Conservation (phyloP, 2,329 filamentous ascomycete genomes). For the Thielaviopsis punctulata region DNA sequence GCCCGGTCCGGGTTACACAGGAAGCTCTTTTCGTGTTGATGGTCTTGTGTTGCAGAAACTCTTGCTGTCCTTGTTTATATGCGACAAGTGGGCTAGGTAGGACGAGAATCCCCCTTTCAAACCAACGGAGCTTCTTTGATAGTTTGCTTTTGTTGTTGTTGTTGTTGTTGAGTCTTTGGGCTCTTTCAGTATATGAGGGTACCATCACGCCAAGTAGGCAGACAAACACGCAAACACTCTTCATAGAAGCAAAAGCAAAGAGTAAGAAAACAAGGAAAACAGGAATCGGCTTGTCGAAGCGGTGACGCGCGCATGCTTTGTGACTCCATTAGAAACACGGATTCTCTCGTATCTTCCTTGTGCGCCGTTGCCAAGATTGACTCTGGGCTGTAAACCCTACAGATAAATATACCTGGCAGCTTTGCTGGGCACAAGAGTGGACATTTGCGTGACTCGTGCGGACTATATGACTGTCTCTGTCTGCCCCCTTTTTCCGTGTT, state of each 20-base stretch:
- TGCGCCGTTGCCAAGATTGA: background rate
- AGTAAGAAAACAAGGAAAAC: background rate
- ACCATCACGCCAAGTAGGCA: background rate
- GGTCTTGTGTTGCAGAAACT: no score
- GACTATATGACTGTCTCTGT: background rate
- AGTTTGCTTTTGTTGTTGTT: background rate
- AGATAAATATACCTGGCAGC: background rate
- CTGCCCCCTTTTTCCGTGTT: background rate
- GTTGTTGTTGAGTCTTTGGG: background rate
- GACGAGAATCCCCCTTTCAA: background rate
- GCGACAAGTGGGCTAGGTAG: background rate
- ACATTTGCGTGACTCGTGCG: background rate
- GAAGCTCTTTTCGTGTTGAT: no score
- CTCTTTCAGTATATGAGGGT: background rate
- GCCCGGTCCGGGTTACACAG: constrained; percentile 1
- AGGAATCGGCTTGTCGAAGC: background rate
- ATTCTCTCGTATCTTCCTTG: background rate
- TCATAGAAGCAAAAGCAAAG: background rate
- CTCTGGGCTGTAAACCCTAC: no score
- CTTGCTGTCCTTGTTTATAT: background rate
- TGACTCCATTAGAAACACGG: background rate
- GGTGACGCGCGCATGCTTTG: background rate
- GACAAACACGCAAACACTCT: background rate
- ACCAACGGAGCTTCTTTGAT: background rate
- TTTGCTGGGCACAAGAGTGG: background rate